Evolutionary conservation across 1,284 basidiomycete genomes (phyloP), one percentile per base, ranked within the genome.

Genomic region (Ceratobasidium theobromae): DNA sequence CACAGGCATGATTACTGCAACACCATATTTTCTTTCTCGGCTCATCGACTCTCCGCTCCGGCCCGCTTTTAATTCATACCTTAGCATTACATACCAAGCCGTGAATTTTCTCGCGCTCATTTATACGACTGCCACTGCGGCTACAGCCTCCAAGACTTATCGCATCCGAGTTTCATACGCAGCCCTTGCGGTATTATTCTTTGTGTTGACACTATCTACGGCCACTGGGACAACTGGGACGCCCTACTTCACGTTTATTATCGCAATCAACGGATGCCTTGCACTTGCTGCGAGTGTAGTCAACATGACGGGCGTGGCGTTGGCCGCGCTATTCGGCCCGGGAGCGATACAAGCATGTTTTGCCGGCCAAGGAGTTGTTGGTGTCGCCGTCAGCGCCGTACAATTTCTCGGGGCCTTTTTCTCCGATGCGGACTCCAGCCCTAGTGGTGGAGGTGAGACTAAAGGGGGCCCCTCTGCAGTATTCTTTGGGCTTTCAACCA

Each of bases 391-490:
- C 49, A 58, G 46, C 46, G 53, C 49, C 32, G 33, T 33, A 18
- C 45, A 51, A 49, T 51, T 53, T 54, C 38, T 64, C 41, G 45
- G 40, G 14, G 30, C 27, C 18, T 6, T 54, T n/a, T 54, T 64
- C 23, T 60, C 57, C 16, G 38, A 53, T 18, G 69, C 70, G 11
- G 35, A 72, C 3, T 69, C 75, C 18, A 54, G 73, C 2, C 72
- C 75, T 23, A 73, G 73, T 54, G 72, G 72, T 1, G 73, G 73
- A 12, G 38, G 23, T 16, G 30, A 67, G 38, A 68, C 67, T 40
- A 60, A 69, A 64, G 79, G 78, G 9, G 76, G 74, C 14, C 83
- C 88, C 1, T 89, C 66, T 2, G 57, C 41, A 4, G 28, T 65
- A 12, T 67, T 64, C 32, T 67, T 67, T 64, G 66, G 33, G 25